These are phyloP conservation scores for Ascochyta koolunga DNA, from an alignment of 2,329 filamentous ascomycete species.

Conservation along the genomic window DNA sequence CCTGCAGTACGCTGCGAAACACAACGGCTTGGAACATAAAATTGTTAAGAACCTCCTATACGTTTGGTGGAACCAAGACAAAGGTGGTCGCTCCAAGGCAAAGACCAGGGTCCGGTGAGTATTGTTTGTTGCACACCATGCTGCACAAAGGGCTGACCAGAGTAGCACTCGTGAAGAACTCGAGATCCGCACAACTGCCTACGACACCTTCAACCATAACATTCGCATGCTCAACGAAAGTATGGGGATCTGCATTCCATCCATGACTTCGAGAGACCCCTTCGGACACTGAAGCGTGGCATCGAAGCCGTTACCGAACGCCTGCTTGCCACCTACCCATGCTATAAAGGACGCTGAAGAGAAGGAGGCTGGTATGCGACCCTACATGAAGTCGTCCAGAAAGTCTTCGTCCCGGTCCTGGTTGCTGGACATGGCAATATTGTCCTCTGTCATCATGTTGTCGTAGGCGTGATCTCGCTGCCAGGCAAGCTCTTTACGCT, in stretches of 20 bases:
- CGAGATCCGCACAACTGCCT: constrained; percentile 50
- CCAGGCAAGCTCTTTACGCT: constrained; percentile 87
- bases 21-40: constrained; percentile 72
- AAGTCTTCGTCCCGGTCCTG: constrained; percentile 79
- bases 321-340: constrained; percentile 6
- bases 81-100: constrained; percentile 37
- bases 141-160: constrained; percentile 7
- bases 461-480: constrained; percentile 99
- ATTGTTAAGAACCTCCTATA: constrained; percentile 72
- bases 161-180: constrained; percentile 33
- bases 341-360: constrained; percentile 4
- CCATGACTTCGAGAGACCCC: constrained; percentile 39
- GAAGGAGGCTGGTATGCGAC: not conserved
- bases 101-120: constrained; percentile 30
- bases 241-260: constrained; percentile 66
- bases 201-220: constrained; percentile 71
- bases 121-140: not conserved
- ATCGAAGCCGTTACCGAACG: constrained; percentile 13
- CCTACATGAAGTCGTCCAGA: constrained; percentile 77
- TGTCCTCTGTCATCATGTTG: constrained; percentile 84
- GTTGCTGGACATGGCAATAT: constrained; percentile 78
- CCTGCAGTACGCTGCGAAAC: constrained; percentile 66
- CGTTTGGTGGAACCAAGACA: constrained; percentile 53
- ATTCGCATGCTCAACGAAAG: constrained; percentile 75
- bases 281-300: not conserved